These are phyloP conservation scores for Coriolopsis trogii DNA, from an alignment of 1,284 basidiomycete genomes.

Conservation along the genomic window DNA sequence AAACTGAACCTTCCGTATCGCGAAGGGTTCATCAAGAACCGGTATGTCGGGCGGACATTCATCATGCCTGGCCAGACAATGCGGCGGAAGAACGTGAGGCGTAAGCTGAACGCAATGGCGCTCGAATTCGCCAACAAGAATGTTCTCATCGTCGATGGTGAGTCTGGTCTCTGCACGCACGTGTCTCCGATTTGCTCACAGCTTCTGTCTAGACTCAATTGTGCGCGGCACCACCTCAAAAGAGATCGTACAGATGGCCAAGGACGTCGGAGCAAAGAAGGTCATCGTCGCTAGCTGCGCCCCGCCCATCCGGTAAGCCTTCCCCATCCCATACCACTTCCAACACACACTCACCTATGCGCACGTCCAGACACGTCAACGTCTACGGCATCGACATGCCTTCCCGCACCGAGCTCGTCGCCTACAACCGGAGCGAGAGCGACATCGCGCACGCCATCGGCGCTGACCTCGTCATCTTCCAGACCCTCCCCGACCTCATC, in stretches of 20 bases:
- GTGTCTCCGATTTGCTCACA: constrained; percentile 1
- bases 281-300: constrained; percentile 98
- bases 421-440: constrained; percentile 76
- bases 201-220: constrained; percentile 78
- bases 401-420: constrained; percentile 91
- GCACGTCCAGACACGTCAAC: constrained; percentile 76
- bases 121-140: constrained; percentile 94
- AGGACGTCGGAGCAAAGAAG: constrained; percentile 97
- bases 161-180: constrained; percentile 24
- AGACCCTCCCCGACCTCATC: constrained; percentile 91
- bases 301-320: constrained; percentile 82
- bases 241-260: constrained; percentile 99
- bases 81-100: constrained; percentile 92
- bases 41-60: constrained; percentile 98
- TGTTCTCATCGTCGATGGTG: constrained; percentile 95
- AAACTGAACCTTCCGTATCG: constrained; percentile 90
- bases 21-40: constrained; percentile 99
- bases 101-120: constrained; percentile 99
- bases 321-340: constrained; percentile 1
- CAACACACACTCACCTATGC: neutral
- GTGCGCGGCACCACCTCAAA: constrained; percentile 98
- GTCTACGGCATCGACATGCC: constrained; percentile 99
- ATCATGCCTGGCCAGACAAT: constrained; percentile 99
- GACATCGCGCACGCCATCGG: constrained; percentile 88
- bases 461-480: constrained; percentile 97